Evolutionary conservation across 805 yeast genomes (phyloP).

Genomic region (Kluyveromyces dobzhanskii): DNA sequence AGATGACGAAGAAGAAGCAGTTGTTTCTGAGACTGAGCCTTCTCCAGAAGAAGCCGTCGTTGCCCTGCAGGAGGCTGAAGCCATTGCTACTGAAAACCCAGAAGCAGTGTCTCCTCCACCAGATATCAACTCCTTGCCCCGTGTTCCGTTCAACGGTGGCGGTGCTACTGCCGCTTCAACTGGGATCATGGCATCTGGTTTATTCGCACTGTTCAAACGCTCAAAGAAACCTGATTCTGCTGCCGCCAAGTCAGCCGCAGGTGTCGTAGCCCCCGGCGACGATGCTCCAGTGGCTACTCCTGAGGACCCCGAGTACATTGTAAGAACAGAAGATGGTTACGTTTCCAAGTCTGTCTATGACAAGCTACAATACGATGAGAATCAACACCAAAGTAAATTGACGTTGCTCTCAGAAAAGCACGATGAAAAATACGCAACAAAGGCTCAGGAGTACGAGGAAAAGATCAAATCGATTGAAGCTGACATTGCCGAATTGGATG

Average conservation of each 20-base stretch:
- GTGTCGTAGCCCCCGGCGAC: not conserved
- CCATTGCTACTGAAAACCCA: conserved; percentile 4
- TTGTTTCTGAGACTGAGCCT: not conserved
- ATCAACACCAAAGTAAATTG: conserved; percentile 16
- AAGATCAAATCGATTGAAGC: conserved; percentile 14
- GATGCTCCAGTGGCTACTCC: conserved; percentile 23
- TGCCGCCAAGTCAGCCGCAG: not conserved
- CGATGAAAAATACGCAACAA: conserved; percentile 14
- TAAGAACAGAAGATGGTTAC: conserved; percentile 19
- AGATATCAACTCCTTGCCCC: conserved; percentile 11
- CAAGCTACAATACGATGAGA: conserved; percentile 17
- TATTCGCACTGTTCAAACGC: conserved; percentile 9
- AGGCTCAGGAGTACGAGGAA: conserved; percentile 15
- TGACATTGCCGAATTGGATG: conserved; percentile 15
- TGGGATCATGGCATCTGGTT: not conserved
- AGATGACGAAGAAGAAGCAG: conserved; percentile 2
- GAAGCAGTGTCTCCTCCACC: conserved; percentile 6
- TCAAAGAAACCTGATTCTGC: conserved; percentile 2
- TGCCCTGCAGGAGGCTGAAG: conserved; percentile 4
- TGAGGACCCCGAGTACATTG: conserved; percentile 23
- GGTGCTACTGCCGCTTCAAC: not conserved
- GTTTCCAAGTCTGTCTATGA: conserved; percentile 26
- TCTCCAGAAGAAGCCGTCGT: conserved; percentile 5
- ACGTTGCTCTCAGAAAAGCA: conserved; percentile 10
- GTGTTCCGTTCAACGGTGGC: conserved; percentile 9